Evolutionary conservation across 495 filamentous ascomycete species (phyloP).

Genomic region (Aspergillus steynii): DNA sequence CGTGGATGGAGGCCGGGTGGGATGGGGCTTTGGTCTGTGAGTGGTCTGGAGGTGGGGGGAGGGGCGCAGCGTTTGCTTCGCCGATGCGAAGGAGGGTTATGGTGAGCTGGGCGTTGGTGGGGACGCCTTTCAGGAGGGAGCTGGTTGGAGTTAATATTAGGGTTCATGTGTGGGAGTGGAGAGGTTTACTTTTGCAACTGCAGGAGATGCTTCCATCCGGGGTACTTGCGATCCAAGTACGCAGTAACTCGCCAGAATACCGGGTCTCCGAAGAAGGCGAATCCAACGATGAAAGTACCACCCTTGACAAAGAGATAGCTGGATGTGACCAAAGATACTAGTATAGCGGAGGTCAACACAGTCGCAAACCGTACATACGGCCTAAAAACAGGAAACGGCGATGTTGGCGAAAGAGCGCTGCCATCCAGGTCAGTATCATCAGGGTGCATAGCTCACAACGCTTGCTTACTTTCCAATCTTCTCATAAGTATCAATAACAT

Average conservation of each 20-base stretch:
- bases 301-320: conserved; percentile 76
- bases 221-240: conserved; percentile 65
- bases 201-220: conserved; percentile 73
- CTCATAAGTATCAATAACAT: conserved; percentile 78
- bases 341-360: conserved; percentile 57
- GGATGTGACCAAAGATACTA: conserved; percentile 60
- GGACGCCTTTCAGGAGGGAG: conserved; percentile 77
- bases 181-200: conserved; percentile 62
- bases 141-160: conserved; percentile 36
- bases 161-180: conserved; percentile 1
- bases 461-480: conserved; percentile 68
- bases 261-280: conserved; percentile 82
- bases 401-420: conserved; percentile 73
- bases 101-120: conserved; percentile 85
- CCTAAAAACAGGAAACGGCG: conserved; percentile 68
- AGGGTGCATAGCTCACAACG: background rate
- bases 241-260: conserved; percentile 58
- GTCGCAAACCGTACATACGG: conserved; percentile 64
- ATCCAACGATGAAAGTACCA: conserved; percentile 62
- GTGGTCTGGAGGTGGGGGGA: conserved; percentile 67
- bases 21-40: conserved; percentile 31
- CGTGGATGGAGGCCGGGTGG: conserved; percentile 29
- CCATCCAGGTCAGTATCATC: conserved; percentile 7
- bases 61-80: conserved; percentile 77
- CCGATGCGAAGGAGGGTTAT: conserved; percentile 83